Base-by-base conservation (phyloP, 768 basidiomycete genomes). In the Tylopilus sp. region DNA sequence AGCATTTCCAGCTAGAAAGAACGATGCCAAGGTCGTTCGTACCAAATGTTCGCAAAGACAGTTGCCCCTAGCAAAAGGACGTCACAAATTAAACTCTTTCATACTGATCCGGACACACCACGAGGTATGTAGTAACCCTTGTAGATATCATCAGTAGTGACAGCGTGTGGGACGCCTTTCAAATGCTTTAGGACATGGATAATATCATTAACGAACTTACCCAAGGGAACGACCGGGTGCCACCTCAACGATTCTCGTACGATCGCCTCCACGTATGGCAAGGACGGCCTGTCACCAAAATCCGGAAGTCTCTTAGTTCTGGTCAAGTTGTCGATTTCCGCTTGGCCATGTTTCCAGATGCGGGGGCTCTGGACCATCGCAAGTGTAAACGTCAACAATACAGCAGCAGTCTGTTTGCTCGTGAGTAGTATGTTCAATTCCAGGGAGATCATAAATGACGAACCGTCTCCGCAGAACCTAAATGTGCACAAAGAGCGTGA, bases 91-190 rank as follows among this genome's bases (percentile, higher is more conserved):
- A 13, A 2, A 1, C 6, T 21, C 37, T 34, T 26, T 21, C 24
- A 9, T 19, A 11, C 19, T 10, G 7, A 3, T n/a, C 22, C 13
- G 19, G 6, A 17, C 50, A 19, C 53, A 38, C 81, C 81, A 50
- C 72, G 71, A 2, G 82, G 82, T 36, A 84, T 84, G 9, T 78
- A 64, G 53, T 77, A n/a, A n/a, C n/a, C n/a, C n/a, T n/a, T n/a
- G n/a, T n/a, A n/a, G n/a, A n/a, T n/a, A n/a, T n/a, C n/a, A 79
- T 72, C 72, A 30, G 63, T 55, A 0, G 71, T 74, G 1, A 53
- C n/a, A 11, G 54, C 44, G 44, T 72, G 71, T 3, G 67, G 61
- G 24, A 67, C 1, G 11, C 40, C 51, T 52, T 43, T 1, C 5
- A 5, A 8, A n/a, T n/a, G 6, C 26, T 17, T 49, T 17, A 49